phyloP scores from a whole-genome alignment of 2,329 filamentous ascomycete genomes.

The Exophiala bonariae region DNA sequence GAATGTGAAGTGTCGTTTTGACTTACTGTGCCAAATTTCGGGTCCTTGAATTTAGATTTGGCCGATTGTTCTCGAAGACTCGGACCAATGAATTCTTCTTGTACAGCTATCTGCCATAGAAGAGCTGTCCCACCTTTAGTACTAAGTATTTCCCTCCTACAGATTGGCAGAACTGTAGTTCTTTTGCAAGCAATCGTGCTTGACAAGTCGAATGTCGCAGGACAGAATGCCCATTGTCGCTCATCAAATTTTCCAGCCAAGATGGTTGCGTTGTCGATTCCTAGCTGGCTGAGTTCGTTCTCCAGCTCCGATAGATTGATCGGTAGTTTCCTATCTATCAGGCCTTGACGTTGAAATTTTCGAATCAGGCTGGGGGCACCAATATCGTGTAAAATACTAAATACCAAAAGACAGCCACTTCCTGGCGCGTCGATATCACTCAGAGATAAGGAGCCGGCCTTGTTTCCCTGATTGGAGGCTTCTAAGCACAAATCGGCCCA shows the following conservation, averaged over 20 bases:
- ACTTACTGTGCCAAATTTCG: constrained; percentile 1
- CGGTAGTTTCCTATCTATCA: constrained; percentile 1
- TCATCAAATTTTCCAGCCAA: neutral
- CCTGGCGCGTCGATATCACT: too few species aligned
- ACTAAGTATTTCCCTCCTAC: too few species aligned
- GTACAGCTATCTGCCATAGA: too few species aligned
- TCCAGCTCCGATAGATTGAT: neutral
- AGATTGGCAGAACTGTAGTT: too few species aligned
- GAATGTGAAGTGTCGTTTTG: neutral
- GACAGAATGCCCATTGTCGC: constrained; percentile 3
- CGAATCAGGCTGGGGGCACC: neutral
- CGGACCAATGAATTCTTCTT: too few species aligned
- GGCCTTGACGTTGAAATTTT: neutral
- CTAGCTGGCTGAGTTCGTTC: neutral
- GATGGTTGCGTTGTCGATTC: too few species aligned
- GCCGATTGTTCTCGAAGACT: too few species aligned
- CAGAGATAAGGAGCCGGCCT: too few species aligned
- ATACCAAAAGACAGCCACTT: too few species aligned
- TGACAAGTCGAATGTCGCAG: neutral
- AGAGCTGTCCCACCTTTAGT: too few species aligned
- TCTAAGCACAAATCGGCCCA: too few species aligned
- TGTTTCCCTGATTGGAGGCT: too few species aligned
- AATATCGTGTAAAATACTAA: neutral
- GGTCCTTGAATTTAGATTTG: neutral
- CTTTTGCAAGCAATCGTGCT: neutral